A percentile compares a stretch with the other conserved stretches of the same genome.
Conservation (phyloP, 345 rosid species). For the Hypericum perforatum region DNA sequence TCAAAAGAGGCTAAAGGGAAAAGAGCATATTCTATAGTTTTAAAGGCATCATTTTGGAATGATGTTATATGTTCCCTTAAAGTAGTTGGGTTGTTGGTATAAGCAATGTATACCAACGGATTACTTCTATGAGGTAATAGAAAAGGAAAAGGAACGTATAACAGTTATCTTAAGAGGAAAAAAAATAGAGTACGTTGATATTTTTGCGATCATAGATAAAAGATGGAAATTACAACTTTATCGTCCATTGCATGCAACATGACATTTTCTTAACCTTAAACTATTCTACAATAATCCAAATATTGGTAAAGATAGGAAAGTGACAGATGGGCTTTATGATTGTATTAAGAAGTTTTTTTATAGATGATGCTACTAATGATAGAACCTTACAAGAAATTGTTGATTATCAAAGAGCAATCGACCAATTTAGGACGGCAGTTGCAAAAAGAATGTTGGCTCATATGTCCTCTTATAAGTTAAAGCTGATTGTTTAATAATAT, state of each 20-base stretch:
- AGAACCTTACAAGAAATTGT: neutral
- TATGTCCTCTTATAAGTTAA: neutral
- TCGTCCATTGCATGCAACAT: too few species aligned
- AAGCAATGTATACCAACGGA: constrained; percentile 10
- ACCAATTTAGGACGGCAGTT: neutral
- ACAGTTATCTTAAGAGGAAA: neutral
- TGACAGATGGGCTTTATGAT: too few species aligned
- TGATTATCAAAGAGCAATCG: neutral
- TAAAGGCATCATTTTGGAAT: constrained; percentile 11
- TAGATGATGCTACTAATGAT: neutral
- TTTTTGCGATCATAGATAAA: too few species aligned
- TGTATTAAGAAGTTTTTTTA: too few species aligned
- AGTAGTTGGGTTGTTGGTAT: constrained; percentile 6
- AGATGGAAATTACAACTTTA: too few species aligned
- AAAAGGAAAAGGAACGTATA: constrained; percentile 4
- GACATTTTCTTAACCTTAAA: neutral
- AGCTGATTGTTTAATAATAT: too few species aligned
- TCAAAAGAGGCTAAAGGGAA: constrained; percentile 3
- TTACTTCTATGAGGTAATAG: constrained; percentile 14
- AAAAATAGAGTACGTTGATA: neutral
- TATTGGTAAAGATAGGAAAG: neutral
- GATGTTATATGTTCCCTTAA: constrained; percentile 6
- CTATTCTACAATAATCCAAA: neutral
- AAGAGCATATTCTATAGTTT: too few species aligned
- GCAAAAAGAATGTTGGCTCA: too few species aligned